These are phyloP conservation scores for Elongisporangium prolatum DNA, from an alignment of 352 stramenopile genomes.

Conservation along the genomic window DNA sequence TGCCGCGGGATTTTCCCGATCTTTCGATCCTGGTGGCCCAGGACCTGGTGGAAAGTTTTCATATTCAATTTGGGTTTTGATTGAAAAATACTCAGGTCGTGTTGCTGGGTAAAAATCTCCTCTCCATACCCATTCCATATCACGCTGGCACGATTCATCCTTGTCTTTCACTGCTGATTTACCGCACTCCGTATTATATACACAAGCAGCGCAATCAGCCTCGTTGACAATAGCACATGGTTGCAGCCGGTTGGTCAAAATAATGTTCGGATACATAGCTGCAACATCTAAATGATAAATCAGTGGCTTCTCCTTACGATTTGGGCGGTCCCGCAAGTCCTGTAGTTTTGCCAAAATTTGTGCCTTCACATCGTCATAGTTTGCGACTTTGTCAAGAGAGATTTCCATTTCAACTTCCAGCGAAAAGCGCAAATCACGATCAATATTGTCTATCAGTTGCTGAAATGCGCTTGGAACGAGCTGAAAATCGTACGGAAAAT, in stretches of 20 bases:
- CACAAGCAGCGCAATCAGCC: conserved; percentile 94
- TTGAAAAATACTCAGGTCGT: conserved; percentile 93
- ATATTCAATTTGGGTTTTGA: conserved; percentile 94
- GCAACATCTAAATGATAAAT: conserved; percentile 99
- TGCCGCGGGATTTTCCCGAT: conserved; percentile 4
- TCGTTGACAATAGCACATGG: conserved; percentile 96
- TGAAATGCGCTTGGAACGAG: conserved; percentile 92
- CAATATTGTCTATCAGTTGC: conserved; percentile 96
- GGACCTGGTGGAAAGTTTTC: conserved; percentile 70
- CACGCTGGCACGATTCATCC: conserved; percentile 91
- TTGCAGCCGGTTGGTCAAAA: conserved; percentile 98
- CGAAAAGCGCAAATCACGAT: conserved; percentile 96
- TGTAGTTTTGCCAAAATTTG: conserved; percentile 94
- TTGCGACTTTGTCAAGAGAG: conserved; percentile 86
- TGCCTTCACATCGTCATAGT: conserved; percentile 81
- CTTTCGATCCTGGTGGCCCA: conserved; percentile 2
- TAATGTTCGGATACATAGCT: conserved; percentile 99
- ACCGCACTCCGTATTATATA: conserved; percentile 87
- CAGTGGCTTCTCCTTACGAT: conserved; percentile 88
- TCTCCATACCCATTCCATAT: conserved; percentile 99
- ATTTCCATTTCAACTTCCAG: conserved; percentile 92
- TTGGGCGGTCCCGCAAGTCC: conserved; percentile 91
- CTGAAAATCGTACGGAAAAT: conserved; percentile 97
- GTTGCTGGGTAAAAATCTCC: conserved; percentile 95
- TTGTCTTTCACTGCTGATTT: conserved; percentile 68